Percentiles rank a stretch among this genome's conserved stretches.
Conservation (phyloP, 176 grass and related monocot species). For the Triticum timopheevii region DNA sequence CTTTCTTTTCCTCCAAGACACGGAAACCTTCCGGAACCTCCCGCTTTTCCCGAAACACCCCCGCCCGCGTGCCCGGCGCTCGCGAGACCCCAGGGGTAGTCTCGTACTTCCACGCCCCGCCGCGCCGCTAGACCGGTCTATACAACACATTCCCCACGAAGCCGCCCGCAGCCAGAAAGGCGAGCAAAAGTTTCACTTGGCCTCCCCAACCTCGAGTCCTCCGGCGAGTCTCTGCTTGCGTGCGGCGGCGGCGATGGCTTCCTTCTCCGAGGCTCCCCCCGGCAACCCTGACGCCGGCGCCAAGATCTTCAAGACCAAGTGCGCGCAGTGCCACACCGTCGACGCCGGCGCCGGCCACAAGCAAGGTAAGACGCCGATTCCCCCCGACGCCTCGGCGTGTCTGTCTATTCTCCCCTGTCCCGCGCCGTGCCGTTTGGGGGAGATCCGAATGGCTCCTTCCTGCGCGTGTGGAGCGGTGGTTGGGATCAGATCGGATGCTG, state of each 20-base stretch:
- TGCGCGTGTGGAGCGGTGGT: neutral
- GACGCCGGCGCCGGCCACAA: constrained; percentile 82
- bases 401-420: neutral
- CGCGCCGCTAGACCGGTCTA: neutral
- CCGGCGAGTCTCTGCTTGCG: neutral
- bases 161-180: constrained; percentile 18
- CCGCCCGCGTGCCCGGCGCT: rapidly evolving
- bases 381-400: neutral
- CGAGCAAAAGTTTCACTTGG: constrained; percentile 9
- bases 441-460: neutral
- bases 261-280: constrained; percentile 73
- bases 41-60: neutral
- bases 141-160: constrained; percentile 10
- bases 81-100: neutral
- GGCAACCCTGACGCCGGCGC: constrained; percentile 62
- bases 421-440: neutral
- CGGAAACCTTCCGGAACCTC: constrained; percentile 43
- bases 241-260: constrained; percentile 53
- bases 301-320: constrained; percentile 98
- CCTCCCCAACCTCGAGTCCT: constrained; percentile 13
- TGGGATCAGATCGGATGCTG: constrained; percentile 18
- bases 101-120: neutral
- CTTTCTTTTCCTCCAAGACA: constrained; percentile 39
- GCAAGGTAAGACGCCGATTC: constrained; percentile 51
- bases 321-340: constrained; percentile 96